These are phyloP conservation scores for Naematelia encephala DNA, from an alignment of 768 basidiomycete species.

Conservation along the genomic window DNA sequence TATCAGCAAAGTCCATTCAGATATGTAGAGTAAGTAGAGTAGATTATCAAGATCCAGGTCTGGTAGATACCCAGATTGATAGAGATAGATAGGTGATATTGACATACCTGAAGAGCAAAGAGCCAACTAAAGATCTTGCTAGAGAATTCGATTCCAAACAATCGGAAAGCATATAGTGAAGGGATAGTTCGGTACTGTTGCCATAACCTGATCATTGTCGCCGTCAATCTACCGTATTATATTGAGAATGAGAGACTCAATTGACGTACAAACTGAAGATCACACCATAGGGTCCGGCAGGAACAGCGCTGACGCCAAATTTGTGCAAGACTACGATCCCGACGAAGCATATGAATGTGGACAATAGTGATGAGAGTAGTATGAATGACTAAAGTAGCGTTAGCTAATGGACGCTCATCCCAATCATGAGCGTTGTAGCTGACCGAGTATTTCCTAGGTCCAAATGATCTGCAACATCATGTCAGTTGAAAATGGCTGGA, in stretches of 20 bases:
- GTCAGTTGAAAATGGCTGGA: conserved; percentile 6
- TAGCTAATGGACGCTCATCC: neutral
- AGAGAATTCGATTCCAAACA: conserved; percentile 69
- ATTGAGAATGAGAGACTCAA: neutral
- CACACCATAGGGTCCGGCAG: conserved; percentile 70
- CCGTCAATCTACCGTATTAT: too few species aligned
- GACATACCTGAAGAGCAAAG: conserved; percentile 59
- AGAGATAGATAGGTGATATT: conserved; percentile 2
- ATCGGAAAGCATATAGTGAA: conserved; percentile 66
- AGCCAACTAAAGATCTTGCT: conserved; percentile 78
- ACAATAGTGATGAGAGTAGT: conserved; percentile 64
- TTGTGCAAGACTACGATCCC: conserved; percentile 65
- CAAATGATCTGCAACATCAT: conserved; percentile 61
- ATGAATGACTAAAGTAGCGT: conserved; percentile 63
- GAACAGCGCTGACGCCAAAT: conserved; percentile 67
- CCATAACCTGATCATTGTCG: conserved; percentile 66
- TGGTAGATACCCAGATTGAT: neutral
- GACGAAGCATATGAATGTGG: conserved; percentile 66
- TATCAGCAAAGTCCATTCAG: neutral
- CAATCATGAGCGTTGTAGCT: too few species aligned
- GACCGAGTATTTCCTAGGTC: conserved; percentile 81
- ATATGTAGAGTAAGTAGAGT: neutral
- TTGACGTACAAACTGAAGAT: conserved; percentile 57
- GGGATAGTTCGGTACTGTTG: conserved; percentile 79
- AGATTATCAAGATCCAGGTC: neutral